These are phyloP conservation scores for Amylocystis lapponica DNA, from an alignment of 768 basidiomycete species.

Conservation along the genomic window DNA sequence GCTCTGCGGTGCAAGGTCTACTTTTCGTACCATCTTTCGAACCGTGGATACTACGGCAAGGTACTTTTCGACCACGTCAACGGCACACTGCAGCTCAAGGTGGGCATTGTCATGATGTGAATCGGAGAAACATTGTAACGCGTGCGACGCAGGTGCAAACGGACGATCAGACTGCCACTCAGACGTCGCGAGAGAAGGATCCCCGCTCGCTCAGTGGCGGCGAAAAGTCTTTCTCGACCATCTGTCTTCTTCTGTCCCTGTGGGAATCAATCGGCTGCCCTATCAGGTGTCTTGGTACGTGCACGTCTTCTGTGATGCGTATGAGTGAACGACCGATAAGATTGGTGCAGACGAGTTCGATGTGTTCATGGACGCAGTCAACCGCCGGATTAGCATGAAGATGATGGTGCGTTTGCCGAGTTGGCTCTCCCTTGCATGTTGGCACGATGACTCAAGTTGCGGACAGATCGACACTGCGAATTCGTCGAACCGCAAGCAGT, in stretches of 20 bases:
- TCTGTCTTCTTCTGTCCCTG: conserved; percentile 86
- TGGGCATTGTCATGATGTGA: conserved; percentile 18
- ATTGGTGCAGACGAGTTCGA: conserved; percentile 79
- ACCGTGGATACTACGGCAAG: conserved; percentile 87
- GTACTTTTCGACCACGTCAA: conserved; percentile 77
- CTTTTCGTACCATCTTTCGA: conserved; percentile 76
- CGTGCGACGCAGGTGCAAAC: conserved; percentile 74
- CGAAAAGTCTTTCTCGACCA: conserved; percentile 96
- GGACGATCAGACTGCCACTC: conserved; percentile 66
- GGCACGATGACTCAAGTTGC: background rate
- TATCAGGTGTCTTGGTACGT: conserved; percentile 42
- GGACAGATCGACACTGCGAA: conserved; percentile 74
- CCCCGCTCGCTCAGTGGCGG: conserved; percentile 86
- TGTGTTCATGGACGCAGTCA: conserved; percentile 94
- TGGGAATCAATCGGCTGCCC: conserved; percentile 97
- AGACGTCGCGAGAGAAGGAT: conserved; percentile 65
- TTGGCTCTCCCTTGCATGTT: background rate
- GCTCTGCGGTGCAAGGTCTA: conserved; percentile 81
- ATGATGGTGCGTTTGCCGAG: conserved; percentile 67
- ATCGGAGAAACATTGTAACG: background rate
- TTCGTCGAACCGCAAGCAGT: conserved; percentile 83
- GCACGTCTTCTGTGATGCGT: background rate
- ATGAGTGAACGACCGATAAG: background rate
- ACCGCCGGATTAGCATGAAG: conserved; percentile 87
- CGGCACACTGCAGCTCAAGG: conserved; percentile 61